Evolutionary conservation across 441 rosid genomes (phyloP).

Genomic region (Dalechampia spathulata): DNA sequence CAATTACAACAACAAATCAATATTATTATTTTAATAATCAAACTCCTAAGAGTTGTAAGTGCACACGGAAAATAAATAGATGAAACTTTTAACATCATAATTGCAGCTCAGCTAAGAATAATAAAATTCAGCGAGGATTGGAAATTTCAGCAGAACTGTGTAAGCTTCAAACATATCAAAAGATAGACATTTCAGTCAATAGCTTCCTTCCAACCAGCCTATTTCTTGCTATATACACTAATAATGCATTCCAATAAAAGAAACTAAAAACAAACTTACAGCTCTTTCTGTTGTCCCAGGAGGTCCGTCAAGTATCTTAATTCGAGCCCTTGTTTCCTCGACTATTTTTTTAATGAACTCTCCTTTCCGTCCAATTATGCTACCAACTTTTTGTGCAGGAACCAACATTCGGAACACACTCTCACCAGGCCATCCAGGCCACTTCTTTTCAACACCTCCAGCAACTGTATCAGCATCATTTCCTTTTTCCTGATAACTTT

Average conservation of each 20-base stretch:
- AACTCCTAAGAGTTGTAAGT: too few relatives aligned
- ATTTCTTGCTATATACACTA: not conserved
- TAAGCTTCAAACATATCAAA: too few relatives aligned
- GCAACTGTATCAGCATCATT: constrained; percentile 31
- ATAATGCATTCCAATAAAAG: constrained; percentile 11
- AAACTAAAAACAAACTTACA: constrained; percentile 47
- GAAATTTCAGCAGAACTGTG: not conserved
- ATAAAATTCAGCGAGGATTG: not conserved
- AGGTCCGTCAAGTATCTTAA: constrained; percentile 97
- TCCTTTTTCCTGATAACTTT: constrained; percentile 34
- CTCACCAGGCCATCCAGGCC: constrained; percentile 99
- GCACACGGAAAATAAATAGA: too few relatives aligned
- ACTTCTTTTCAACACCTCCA: constrained; percentile 68
- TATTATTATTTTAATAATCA: too few relatives aligned
- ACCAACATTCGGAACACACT: constrained; percentile 96
- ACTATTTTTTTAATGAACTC: constrained; percentile 94
- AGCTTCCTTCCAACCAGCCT: constrained; percentile 1
- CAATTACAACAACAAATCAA: too few relatives aligned
- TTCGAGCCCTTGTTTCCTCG: constrained; percentile 97
- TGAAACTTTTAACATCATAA: too few relatives aligned
- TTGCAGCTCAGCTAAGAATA: too few relatives aligned
- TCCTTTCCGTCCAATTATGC: constrained; percentile 96
- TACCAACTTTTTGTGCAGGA: constrained; percentile 96
- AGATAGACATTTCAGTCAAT: too few relatives aligned
- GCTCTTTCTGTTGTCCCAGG: constrained; percentile 97